Evolutionary conservation across 2,329 filamentous ascomycete genomes (phyloP), one percentile per base, ranked within the genome.

Genomic region (Paecilomyces formosus): DNA sequence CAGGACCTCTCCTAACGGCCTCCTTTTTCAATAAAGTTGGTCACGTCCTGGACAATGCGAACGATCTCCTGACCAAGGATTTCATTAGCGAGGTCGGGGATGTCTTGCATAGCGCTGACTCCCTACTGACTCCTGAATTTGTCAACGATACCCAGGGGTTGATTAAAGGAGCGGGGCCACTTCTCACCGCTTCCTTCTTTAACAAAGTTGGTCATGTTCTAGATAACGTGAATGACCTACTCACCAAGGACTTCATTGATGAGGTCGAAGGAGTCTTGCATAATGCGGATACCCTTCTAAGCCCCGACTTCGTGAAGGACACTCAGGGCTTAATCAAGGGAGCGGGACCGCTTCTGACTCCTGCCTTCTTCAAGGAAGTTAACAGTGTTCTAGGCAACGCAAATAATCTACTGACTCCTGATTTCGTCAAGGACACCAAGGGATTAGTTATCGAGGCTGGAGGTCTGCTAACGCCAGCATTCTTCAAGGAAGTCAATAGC

Each of bases 71-170:
- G 3, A 26, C 24, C 24, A 26, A 53, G 49, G n/a, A 60, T 31
- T 62, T 64, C 58, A 66, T 71, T 33, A 65, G 67, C 60, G 68
- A 71, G 60, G 62, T 72, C 31, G 69, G 70, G 52, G 60, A 60
- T 24, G 58, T 72, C 4, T 65, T 72, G 15, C 63, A 60, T 18
- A 70, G 70, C 33, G 68, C 65, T 18, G 68, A 68, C 52, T 51
- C 60, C 7, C 57, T 72, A 30, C 60, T 72, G 55, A 67, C 64
- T 18, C 50, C 24, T 6, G 24, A 26, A 3, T 61, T 61, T 30
- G 30, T 61, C 39, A 60, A 66, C 45, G 55, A 66, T 6, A 26
- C 24, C 24, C 24, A 26, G 24, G 24, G 24, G 3, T 26, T 26
- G 6, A 6, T 26, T 6, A 26, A 26, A 6, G 24, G 24, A 26